phyloP scores from a whole-genome alignment of 495 filamentous ascomycete species.

The Daldinia grandis region DNA sequence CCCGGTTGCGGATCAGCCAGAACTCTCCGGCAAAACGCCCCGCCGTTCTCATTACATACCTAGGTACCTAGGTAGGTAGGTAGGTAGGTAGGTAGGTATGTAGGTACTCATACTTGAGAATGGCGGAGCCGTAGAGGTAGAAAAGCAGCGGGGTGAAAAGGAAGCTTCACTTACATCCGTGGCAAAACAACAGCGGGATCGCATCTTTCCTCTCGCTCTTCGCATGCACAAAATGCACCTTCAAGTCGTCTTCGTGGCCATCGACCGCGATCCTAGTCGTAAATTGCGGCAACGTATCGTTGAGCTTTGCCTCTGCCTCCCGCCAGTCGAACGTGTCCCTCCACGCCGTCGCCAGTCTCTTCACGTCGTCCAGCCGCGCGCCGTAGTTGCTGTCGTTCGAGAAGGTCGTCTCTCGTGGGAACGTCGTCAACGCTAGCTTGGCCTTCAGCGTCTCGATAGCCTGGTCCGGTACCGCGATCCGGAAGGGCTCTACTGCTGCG shows the following conservation, averaged over 20 bases:
- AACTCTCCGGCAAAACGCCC: no score
- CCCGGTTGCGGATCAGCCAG: neutral
- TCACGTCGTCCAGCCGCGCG: constrained; percentile 34
- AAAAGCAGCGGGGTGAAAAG: neutral
- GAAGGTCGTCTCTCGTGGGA: constrained; percentile 41
- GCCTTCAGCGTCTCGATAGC: constrained; percentile 26
- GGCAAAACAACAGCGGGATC: constrained; percentile 63
- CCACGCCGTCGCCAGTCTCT: constrained; percentile 34
- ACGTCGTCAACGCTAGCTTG: constrained; percentile 36
- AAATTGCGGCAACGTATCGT: constrained; percentile 60
- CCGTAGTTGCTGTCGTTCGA: constrained; percentile 39
- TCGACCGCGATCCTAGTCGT: constrained; percentile 52
- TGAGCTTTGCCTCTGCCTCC: constrained; percentile 54
- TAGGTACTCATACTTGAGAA: no score
- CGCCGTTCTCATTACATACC: no score
- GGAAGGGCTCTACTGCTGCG: constrained; percentile 30
- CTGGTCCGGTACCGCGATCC: constrained; percentile 38
- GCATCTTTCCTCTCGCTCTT: constrained; percentile 52
- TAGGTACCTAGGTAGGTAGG: no score
- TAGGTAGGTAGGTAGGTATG: no score
- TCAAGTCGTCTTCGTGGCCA: constrained; percentile 51
- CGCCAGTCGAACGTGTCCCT: constrained; percentile 39
- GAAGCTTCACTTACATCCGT: constrained; percentile 63
- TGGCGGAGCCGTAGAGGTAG: neutral
- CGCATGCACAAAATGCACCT: constrained; percentile 61